Conservation (phyloP, 1,284 basidiomycete genomes). For the Schizophyllum amplum region DNA sequence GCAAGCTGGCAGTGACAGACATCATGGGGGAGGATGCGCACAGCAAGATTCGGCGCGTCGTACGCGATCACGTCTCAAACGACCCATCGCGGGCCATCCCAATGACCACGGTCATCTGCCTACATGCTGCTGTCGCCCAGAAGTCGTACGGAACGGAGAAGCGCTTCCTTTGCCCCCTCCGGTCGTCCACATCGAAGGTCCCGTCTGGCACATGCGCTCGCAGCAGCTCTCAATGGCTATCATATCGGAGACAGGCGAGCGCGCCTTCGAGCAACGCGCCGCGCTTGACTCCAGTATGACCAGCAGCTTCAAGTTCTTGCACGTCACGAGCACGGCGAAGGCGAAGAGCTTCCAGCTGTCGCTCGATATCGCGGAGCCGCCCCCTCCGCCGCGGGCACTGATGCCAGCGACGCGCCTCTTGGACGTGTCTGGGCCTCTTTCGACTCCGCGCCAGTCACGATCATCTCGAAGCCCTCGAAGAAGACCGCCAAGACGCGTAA, state of each 20-base stretch:
- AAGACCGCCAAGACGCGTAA: constrained; percentile 95
- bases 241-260: constrained; percentile 76
- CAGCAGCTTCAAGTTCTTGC: constrained; percentile 84
- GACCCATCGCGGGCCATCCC: constrained; percentile 65
- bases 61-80: constrained; percentile 68
- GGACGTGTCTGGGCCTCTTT: constrained; percentile 86
- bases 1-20: constrained; percentile 64
- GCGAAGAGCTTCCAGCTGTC: constrained; percentile 85
- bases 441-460: constrained; percentile 84
- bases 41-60: constrained; percentile 71
- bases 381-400: constrained; percentile 32
- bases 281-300: constrained; percentile 74
- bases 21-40: constrained; percentile 51
- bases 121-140: constrained; percentile 85
- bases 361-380: constrained; percentile 71
- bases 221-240: constrained; percentile 82
- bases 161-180: constrained; percentile 84
- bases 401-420: constrained; percentile 40
- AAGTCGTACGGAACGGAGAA: constrained; percentile 92
- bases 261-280: constrained; percentile 74
- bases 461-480: constrained; percentile 96
- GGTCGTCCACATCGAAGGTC: constrained; percentile 81
- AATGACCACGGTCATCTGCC: constrained; percentile 86
- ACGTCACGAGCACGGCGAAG: constrained; percentile 83
- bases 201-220: constrained; percentile 70